Evolutionary conservation across 2,329 filamentous ascomycete species (phyloP).

Genomic region (Lachnellula subtilissima): DNA sequence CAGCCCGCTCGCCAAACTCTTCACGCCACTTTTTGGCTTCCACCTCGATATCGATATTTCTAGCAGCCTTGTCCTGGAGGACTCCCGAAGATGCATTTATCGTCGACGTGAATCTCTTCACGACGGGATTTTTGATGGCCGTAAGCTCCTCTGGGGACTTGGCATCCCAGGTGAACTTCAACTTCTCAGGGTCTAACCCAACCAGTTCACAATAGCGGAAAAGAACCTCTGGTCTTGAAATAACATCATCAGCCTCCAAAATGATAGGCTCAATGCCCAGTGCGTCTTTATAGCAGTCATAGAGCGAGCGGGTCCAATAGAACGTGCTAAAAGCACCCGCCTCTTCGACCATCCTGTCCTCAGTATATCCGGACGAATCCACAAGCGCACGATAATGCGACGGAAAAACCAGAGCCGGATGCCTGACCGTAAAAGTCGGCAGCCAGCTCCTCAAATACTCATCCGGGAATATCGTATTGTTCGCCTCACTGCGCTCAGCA

Average conservation of each 20-base stretch:
- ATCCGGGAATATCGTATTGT: conserved; percentile 34
- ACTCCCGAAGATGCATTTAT: conserved; percentile 32
- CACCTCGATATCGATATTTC: conserved; percentile 30
- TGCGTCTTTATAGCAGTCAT: conserved; percentile 32
- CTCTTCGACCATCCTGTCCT: neutral
- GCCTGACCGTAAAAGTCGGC: conserved; percentile 35
- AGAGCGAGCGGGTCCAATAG: conserved; percentile 31
- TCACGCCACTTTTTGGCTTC: conserved; percentile 34
- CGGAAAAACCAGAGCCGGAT: conserved; percentile 37
- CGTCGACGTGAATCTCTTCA: conserved; percentile 27
- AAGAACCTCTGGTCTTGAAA: conserved; percentile 31
- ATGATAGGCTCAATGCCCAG: conserved; percentile 29
- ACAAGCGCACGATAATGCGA: conserved; percentile 23
- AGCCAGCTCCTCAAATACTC: conserved; percentile 32
- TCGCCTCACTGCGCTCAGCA: neutral
- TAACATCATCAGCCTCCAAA: conserved; percentile 37
- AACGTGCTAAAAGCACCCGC: conserved; percentile 25
- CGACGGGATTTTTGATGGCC: neutral
- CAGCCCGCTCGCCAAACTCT: conserved; percentile 22
- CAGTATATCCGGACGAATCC: neutral
- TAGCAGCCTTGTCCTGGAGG: conserved; percentile 30
- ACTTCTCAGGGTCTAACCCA: conserved; percentile 30
- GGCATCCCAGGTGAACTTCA: conserved; percentile 32
- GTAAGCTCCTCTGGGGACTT: conserved; percentile 1
- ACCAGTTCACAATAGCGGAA: conserved; percentile 25